These are phyloP conservation scores for Candida boleticola DNA, from an alignment of 805 yeast genomes.

Conservation along the genomic window DNA sequence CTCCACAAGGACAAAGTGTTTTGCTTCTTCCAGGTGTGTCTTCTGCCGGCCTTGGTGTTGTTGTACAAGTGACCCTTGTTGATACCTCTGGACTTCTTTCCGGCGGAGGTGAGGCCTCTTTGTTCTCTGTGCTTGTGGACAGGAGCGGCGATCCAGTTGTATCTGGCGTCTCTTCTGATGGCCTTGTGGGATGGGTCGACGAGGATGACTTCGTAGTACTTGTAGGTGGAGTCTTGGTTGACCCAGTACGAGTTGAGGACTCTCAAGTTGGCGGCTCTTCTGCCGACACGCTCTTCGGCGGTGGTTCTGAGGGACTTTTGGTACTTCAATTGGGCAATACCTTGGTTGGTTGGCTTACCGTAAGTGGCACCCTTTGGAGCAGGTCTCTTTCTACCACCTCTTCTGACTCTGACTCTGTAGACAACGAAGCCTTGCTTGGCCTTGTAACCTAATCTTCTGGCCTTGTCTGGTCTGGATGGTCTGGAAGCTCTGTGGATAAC, in stretches of 20 bases:
- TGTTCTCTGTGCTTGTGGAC: conserved; percentile 99
- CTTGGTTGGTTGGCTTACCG: conserved; percentile 99
- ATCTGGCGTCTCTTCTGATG: conserved; percentile 96
- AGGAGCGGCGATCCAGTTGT: conserved; percentile 99
- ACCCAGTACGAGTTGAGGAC: conserved; percentile 99
- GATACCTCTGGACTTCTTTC: conserved; percentile 99
- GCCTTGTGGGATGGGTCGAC: conserved; percentile 98
- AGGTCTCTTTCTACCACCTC: conserved; percentile 99
- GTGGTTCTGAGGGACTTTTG: conserved; percentile 97
- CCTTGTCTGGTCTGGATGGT: conserved; percentile 99
- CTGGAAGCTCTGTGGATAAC: conserved; percentile 98
- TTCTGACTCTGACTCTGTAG: conserved; percentile 98
- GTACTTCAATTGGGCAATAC: conserved; percentile 98
- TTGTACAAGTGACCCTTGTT: conserved; percentile 99
- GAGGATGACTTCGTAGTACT: conserved; percentile 96
- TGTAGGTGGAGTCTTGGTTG: conserved; percentile 99
- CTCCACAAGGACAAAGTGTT: conserved; percentile 99
- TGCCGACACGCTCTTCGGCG: conserved; percentile 99
- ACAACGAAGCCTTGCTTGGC: conserved; percentile 99
- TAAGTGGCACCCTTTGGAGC: conserved; percentile 99
- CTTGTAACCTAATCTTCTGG: conserved; percentile 99
- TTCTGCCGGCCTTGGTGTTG: conserved; percentile 98
- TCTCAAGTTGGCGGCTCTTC: conserved; percentile 98
- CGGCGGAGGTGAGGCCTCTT: conserved; percentile 97
- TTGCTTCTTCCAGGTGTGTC: conserved; percentile 99